Base-by-base conservation (phyloP, 164 flowering plant genomes). In the Liriodendron chinense region DNA sequence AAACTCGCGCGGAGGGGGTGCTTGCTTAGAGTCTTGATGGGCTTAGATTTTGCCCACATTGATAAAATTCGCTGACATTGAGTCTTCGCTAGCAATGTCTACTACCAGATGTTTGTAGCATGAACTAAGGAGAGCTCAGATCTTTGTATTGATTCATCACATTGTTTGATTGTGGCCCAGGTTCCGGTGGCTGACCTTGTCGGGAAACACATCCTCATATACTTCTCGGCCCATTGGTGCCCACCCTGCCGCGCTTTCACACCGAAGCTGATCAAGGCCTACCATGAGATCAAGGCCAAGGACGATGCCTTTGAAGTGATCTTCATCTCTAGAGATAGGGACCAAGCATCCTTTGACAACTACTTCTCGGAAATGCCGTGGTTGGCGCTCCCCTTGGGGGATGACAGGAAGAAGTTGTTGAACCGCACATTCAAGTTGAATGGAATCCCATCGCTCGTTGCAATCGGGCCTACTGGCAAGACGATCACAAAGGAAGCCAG, bases 201-300 rank as follows among this genome's bases (percentile, higher is more conserved):
- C 10, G 97, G 98, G n/a, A 91, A 92, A 84, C 81, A 74, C 53
- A 80, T 92, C 67, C 87, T 86, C 24, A 82, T 90, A 1, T 93
- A 86, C 74, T 92, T 92, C 82, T 89, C 96, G 13, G 91, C 90
- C 0, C 89, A 91, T 16, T 87, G 91, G 91, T 93, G 94, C 59
- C 89, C 89, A 47, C 90, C 91, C 43, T 90, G 94, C 69, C 92
- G 88, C 14, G 87, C 86, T 10, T 94, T 92, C 72, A 34, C 80
- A 1, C 96, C 95, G 1, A 82, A 78, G 53, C 86, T 94, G 28
- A 79, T 84, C 9, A 76, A 89, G 70, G 89, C 83, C 13, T 94
- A 94, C 79, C 75, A 87, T 49, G 72, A 85, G 73, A 89, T 94
- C 9, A 92, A 92, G 82, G 85, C 80, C 4, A 86, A 80, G 47